Conservation (phyloP, 306 rosid genomes). For the Corylus avellana region DNA sequence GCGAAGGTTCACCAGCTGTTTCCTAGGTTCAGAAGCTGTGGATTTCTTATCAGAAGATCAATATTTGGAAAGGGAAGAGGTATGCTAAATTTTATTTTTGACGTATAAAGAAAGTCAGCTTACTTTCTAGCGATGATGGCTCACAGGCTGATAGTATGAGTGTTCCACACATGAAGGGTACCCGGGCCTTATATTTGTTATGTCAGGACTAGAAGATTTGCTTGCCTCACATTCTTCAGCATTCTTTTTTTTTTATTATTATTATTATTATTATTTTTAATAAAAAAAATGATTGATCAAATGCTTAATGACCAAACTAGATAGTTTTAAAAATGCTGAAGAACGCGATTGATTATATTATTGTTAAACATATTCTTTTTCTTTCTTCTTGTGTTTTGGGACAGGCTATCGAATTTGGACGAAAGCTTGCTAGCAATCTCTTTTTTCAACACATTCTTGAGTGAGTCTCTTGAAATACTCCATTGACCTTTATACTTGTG, state of each 20-base stretch:
- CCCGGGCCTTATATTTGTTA: not conserved
- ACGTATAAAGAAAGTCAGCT: slow-evolving; percentile 1
- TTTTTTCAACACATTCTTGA: slow-evolving; percentile 79
- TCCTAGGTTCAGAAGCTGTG: slow-evolving; percentile 80
- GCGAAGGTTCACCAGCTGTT: slow-evolving; percentile 74
- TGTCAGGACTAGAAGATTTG: not conserved
- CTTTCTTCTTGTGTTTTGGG: slow-evolving; percentile 33
- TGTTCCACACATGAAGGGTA: not conserved
- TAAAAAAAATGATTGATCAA: no score
- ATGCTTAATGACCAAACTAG: no score
- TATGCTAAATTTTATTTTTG: slow-evolving; percentile 38
- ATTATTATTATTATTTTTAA: no score
- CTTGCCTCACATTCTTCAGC: not conserved
- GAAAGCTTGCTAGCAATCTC: slow-evolving; percentile 75
- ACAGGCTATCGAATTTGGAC: slow-evolving; percentile 86
- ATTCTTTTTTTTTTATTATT: not conserved
- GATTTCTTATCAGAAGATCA: slow-evolving; percentile 93
- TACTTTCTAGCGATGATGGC: not conserved
- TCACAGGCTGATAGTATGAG: not conserved
- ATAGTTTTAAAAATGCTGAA: no score
- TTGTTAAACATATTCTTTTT: slow-evolving; percentile 11
- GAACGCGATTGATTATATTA: slow-evolving; percentile 9
- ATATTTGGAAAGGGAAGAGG: slow-evolving; percentile 90
- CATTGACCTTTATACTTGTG: slow-evolving; percentile 20
- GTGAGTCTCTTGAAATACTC: slow-evolving; percentile 53